Evolutionary conservation across 345 rosid genomes (phyloP), one percentile per base, ranked within the genome.

Genomic region (Pistacia integerrima): DNA sequence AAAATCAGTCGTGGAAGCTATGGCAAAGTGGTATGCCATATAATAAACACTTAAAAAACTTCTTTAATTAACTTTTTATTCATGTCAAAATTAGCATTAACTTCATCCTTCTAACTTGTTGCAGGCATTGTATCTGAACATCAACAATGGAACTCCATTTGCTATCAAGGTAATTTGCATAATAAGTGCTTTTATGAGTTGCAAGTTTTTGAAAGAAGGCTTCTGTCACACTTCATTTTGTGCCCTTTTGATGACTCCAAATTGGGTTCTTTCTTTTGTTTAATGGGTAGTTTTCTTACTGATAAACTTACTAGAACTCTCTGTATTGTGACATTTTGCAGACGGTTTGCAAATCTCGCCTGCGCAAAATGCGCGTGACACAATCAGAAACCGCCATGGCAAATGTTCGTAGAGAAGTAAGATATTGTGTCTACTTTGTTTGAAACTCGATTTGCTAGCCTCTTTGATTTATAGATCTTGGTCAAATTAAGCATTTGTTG

Each of bases 1-100:
- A 69, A 62, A 44, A 76, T 76, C 63, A 35, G 61, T 61, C 58
- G 67, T 28, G 79, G 79, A 68, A 76, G 79, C 68, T 76, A 76
- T 48, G 79, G 73, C 0, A 68, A 76, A 59, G 78, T 68, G 68
- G 78, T 68, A 59, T 28, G 54, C 11, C 3, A n/a, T 14, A 33
- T 30, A 8, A 48, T 2, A 57, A 8, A 14, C 3, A 2, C 48
- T 14, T 61, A 35, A 52, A 35, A 52, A 69, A 3, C 25, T 49
- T 17, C 35, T 69, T 18, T 33, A 17, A 10, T 10, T 16, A 17
- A 5, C 28, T 41, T 65, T 10, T 1, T 48, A 56, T 55, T 55
- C 28, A 55, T 18, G 41, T 70, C 30, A n/a, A 41, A 41, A 41
- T 7, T 41, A 38, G 33, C 46, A 41, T 1, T 41, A 41, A 41